These are phyloP conservation scores for Heterobasidion occidentale DNA, from an alignment of 1,284 basidiomycete genomes.

Conservation along the genomic window DNA sequence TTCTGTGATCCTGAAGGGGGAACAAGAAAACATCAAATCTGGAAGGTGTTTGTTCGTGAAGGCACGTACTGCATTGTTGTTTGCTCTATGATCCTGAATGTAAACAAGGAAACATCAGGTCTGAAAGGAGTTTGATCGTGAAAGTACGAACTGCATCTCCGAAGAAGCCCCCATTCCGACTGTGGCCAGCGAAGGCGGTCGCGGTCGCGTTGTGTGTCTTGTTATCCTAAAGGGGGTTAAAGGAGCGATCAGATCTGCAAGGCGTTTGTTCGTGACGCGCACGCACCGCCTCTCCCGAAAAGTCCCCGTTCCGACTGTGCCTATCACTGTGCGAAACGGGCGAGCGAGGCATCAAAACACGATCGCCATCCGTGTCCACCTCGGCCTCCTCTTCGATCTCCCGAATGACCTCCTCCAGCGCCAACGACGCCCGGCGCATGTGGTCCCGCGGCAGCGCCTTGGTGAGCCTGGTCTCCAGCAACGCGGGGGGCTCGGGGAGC, in stretches of 20 bases:
- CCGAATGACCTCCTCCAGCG: slow-evolving; percentile 56
- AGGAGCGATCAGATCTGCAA: not conserved
- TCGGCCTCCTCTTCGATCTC: slow-evolving; percentile 52
- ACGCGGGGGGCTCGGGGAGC: not conserved
- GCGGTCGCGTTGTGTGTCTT: not conserved
- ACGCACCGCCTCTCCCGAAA: slow-evolving; percentile 9
- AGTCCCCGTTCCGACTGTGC: slow-evolving; percentile 6
- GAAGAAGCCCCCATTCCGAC: no score
- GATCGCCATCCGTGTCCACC: slow-evolving; percentile 44
- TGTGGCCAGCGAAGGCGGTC: no score
- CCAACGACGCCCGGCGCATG: slow-evolving; percentile 58
- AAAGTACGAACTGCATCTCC: no score
- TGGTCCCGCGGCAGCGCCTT: slow-evolving; percentile 43
- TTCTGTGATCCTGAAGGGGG: not conserved
- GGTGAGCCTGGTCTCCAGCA: slow-evolving; percentile 27
- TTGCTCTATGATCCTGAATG: not conserved
- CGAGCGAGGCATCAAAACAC: slow-evolving; percentile 65
- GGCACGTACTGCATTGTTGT: not conserved
- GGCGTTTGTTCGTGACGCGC: not conserved
- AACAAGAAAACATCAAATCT: not conserved
- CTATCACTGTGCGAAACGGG: slow-evolving; percentile 28
- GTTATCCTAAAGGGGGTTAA: not conserved
- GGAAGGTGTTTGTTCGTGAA: no score
- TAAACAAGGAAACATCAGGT: not conserved
- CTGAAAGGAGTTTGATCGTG: no score